Evolutionary conservation across 306 rosid species (phyloP).

Genomic region (Cicer arietinum): DNA sequence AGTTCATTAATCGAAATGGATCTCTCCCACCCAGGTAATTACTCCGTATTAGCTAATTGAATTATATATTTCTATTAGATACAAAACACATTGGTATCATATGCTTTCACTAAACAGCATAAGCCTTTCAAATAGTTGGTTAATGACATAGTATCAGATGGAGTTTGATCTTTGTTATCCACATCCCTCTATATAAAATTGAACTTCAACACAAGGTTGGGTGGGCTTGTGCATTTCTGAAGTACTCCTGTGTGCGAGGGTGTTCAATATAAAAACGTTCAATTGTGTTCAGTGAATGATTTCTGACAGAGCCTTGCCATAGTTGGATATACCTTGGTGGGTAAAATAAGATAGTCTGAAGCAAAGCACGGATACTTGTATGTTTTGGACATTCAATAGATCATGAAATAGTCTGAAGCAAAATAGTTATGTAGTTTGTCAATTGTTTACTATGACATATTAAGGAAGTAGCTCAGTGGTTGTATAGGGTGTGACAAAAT

Average conservation of each 20-base stretch:
- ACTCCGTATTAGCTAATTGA: constrained; percentile 30
- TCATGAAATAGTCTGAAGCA: not conserved
- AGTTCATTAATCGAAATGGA: constrained; percentile 61
- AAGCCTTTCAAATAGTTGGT: constrained; percentile 10
- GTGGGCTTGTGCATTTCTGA: not conserved
- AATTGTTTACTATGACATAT: not conserved
- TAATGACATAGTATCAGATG: constrained; percentile 9
- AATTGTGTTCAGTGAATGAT: not conserved
- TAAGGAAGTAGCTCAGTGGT: not conserved
- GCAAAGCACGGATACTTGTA: not conserved
- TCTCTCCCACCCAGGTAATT: constrained; percentile 62
- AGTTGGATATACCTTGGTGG: not conserved
- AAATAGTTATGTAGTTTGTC: constrained; percentile 7
- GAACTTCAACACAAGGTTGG: not conserved
- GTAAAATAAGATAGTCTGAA: constrained; percentile 11
- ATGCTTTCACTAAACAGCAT: constrained; percentile 6
- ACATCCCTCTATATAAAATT: not conserved
- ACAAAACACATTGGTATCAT: not conserved
- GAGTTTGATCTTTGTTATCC: not conserved
- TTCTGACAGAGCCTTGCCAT: constrained; percentile 8
- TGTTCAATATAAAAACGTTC: no score
- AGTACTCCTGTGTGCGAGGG: not conserved
- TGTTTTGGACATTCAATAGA: constrained; percentile 8
- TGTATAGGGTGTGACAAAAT: not conserved
- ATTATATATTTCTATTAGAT: constrained; percentile 25